These are phyloP conservation scores for Diaporthe sp. DNA, from an alignment of 2,329 filamentous ascomycete genomes.

Conservation along the genomic window DNA sequence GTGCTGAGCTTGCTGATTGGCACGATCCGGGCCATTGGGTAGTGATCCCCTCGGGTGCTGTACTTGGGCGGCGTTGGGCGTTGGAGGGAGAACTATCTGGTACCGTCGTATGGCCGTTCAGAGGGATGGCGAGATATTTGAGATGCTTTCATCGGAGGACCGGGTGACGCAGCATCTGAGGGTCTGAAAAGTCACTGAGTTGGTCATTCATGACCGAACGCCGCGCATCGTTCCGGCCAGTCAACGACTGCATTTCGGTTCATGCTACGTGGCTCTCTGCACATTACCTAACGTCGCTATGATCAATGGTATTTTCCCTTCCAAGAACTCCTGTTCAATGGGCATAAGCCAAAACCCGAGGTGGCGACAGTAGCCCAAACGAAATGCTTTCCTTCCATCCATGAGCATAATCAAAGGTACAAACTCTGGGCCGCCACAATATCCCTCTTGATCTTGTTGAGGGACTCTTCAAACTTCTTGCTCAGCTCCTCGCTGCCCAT, in stretches of 20 bases:
- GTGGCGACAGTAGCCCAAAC: background rate
- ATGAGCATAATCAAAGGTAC: constrained; percentile 72
- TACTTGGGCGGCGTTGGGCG: too few species aligned
- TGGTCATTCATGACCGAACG: background rate
- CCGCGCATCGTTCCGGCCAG: background rate
- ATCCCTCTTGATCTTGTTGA: constrained; percentile 89
- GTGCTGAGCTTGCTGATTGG: constrained; percentile 83
- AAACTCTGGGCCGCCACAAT: constrained; percentile 95
- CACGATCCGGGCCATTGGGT: constrained; percentile 62
- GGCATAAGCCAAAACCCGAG: background rate
- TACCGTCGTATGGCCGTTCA: background rate
- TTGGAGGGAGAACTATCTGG: background rate
- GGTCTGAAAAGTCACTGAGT: background rate
- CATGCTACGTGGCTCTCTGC: constrained; percentile 14
- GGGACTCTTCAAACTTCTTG: constrained; percentile 87
- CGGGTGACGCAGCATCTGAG: too few species aligned
- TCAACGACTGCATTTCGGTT: background rate
- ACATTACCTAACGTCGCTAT: constrained; percentile 24
- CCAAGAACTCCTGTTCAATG: constrained; percentile 19
- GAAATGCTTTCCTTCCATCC: background rate
- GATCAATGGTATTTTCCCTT: constrained; percentile 31
- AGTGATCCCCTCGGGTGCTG: background rate
- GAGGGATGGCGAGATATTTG: background rate
- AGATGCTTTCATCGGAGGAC: background rate
- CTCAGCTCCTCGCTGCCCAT: constrained; percentile 98